Base-by-base conservation (phyloP, 192 early-diverging fungal species). In the Fimicolochytrium jonesii region DNA sequence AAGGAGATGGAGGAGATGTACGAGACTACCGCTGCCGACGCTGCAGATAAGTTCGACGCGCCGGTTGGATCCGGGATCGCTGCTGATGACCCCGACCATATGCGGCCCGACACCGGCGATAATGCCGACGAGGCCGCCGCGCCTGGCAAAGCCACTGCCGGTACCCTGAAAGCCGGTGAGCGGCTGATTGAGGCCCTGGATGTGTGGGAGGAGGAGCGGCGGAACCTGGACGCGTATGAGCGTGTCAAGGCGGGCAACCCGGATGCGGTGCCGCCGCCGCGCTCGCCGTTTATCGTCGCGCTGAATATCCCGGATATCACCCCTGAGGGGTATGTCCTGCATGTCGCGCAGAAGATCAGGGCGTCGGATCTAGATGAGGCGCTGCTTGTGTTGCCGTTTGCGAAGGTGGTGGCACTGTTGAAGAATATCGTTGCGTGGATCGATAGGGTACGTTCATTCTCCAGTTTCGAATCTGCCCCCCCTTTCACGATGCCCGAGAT, bases 161-260 rank as follows among this genome's bases (percentile, higher is more conserved):
- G 93, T 69, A 92, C 94, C n/a, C 82, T 99, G 32, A 94, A 96
- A 63, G 89, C 96, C 11, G 94, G 93, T 62, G 96, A 99, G 68
- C 79, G 86, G 31, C 87, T 99, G 35, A 86, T 94, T 64, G 94
- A 94, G 61, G 92, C 96, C 6, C 75, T 99, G 44, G 89, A 94
- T 36, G 72, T 97, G 30, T 93, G 86, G 55, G 90, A 92, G 60
- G 84, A 89, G 56, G 92, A 97, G 60, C 82, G 80, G 31, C 69
- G 52, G 22, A 68, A 57, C 23, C 34, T 61, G 35, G 72, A 69
- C 20, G 31, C 50, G 44, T 72, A 71, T 43, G 53, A 55, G 34
- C 31, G 53, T 3, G 46, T 60, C 33, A 44, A 53, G 51, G 34
- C 15, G 5, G 22, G 10, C 33, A 59, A 54, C 33, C 26, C 73